Conservation (phyloP, 2,329 filamentous ascomycete species). For the Hypoxylon sp. region DNA sequence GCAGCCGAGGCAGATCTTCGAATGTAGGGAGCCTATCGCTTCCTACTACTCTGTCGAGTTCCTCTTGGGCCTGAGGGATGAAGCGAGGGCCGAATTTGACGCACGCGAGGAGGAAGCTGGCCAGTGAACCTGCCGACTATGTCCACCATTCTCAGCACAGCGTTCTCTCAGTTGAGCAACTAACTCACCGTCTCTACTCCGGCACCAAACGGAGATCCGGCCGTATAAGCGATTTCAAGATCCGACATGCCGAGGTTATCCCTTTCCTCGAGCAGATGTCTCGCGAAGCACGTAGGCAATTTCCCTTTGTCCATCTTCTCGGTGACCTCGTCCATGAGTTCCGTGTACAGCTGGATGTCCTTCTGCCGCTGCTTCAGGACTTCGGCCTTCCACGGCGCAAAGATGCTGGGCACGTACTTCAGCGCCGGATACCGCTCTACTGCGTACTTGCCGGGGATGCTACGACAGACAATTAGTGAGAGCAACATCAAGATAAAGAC, state of each 20-base stretch:
- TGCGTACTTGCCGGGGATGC: constrained; percentile 50
- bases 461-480: constrained; percentile 10
- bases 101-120: constrained; percentile 61
- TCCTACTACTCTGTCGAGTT: constrained; percentile 52
- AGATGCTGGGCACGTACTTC: constrained; percentile 49
- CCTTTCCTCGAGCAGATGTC: constrained; percentile 52
- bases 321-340: constrained; percentile 52
- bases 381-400: constrained; percentile 53
- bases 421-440: constrained; percentile 53
- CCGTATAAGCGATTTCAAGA: constrained; percentile 54
- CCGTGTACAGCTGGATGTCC: constrained; percentile 49
- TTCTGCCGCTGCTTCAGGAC: constrained; percentile 47
- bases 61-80: constrained; percentile 52
- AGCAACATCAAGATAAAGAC: background rate
- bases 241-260: constrained; percentile 51
- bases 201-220: constrained; percentile 55
- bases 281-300: constrained; percentile 53
- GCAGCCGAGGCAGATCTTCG: constrained; percentile 46
- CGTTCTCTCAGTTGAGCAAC: background rate
- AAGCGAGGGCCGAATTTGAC: constrained; percentile 58
- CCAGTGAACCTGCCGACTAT: constrained; percentile 56
- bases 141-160: background rate
- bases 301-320: constrained; percentile 44
- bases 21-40: constrained; percentile 48
- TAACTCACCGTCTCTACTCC: constrained; percentile 52